A percentile compares a stretch with the other conserved stretches of the same genome.
Evolutionary conservation across 176 grass and related monocot genomes (phyloP).

Genomic region (Avena eriantha): DNA sequence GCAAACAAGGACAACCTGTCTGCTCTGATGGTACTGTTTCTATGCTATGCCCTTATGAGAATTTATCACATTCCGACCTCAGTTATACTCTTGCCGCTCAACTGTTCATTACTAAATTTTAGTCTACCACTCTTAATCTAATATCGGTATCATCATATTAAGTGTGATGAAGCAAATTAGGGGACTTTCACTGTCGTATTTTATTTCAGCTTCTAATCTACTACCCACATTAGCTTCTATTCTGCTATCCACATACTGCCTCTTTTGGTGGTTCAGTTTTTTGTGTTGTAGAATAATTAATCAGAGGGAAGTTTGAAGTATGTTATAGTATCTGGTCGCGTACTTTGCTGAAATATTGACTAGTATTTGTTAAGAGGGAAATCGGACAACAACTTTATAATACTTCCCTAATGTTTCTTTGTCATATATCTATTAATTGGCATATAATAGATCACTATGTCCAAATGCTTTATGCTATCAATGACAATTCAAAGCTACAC

Average conservation of each 20-base stretch:
- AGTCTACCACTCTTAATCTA: constrained; percentile 9
- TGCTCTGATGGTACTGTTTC: constrained; percentile 86
- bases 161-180: not conserved
- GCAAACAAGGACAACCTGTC: constrained; percentile 90
- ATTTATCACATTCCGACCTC: constrained; percentile 30
- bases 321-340: not conserved
- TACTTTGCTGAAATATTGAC: not conserved
- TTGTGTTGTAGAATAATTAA: constrained; percentile 9
- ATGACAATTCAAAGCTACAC: not conserved
- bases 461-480: not conserved
- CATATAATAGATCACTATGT: constrained; percentile 7
- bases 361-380: not conserved
- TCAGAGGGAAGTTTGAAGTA: constrained; percentile 11
- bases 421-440: not conserved
- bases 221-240: not conserved
- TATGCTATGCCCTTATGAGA: not conserved
- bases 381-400: not conserved
- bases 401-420: not conserved
- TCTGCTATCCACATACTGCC: not conserved
- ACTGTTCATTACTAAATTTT: constrained; percentile 17
- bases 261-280: not conserved
- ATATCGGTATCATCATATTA: constrained; percentile 5
- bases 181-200: not conserved
- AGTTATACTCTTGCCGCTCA: constrained; percentile 34
- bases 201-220: constrained; percentile 16